Conservation (phyloP, 495 filamentous ascomycete genomes). For the Chaetomium cochliodes region DNA sequence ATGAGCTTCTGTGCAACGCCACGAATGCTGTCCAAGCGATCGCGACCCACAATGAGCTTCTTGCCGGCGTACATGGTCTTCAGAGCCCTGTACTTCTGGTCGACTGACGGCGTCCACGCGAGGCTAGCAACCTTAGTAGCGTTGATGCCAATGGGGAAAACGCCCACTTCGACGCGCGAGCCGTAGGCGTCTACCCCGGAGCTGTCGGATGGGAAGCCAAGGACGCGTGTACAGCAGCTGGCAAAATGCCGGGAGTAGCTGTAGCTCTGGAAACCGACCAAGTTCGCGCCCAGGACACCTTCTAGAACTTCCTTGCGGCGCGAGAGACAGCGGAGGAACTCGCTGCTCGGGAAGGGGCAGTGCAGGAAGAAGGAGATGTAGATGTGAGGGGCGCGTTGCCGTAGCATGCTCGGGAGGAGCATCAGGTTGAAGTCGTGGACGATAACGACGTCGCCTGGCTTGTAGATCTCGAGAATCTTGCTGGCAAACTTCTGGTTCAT, state of each 20-base stretch:
- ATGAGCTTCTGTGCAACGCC: conserved; percentile 91
- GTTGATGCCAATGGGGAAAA: conserved; percentile 90
- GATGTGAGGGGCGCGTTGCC: conserved; percentile 76
- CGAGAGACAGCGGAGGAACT: conserved; percentile 83
- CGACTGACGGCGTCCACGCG: conserved; percentile 65
- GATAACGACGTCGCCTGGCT: conserved; percentile 84
- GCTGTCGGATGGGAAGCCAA: conserved; percentile 77
- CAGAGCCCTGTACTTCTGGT: conserved; percentile 66
- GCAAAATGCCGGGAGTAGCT: conserved; percentile 90
- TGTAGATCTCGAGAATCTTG: conserved; percentile 78
- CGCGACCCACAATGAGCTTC: conserved; percentile 92
- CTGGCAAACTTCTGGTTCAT: conserved; percentile 88
- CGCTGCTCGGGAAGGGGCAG: conserved; percentile 89
- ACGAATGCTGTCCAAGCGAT: conserved; percentile 83
- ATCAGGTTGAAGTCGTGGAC: conserved; percentile 92
- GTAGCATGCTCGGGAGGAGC: conserved; percentile 77
- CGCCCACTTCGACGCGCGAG: conserved; percentile 79
- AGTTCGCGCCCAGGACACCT: conserved; percentile 82
- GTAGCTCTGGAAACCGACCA: conserved; percentile 90
- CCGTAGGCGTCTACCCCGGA: conserved; percentile 86
- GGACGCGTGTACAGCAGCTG: conserved; percentile 83
- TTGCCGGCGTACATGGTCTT: conserved; percentile 72
- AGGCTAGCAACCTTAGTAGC: conserved; percentile 65
- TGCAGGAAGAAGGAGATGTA: conserved; percentile 92
- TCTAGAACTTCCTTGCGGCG: conserved; percentile 83